Evolutionary conservation across 768 basidiomycete species (phyloP).

Genomic region (Clathrus columnatus): DNA sequence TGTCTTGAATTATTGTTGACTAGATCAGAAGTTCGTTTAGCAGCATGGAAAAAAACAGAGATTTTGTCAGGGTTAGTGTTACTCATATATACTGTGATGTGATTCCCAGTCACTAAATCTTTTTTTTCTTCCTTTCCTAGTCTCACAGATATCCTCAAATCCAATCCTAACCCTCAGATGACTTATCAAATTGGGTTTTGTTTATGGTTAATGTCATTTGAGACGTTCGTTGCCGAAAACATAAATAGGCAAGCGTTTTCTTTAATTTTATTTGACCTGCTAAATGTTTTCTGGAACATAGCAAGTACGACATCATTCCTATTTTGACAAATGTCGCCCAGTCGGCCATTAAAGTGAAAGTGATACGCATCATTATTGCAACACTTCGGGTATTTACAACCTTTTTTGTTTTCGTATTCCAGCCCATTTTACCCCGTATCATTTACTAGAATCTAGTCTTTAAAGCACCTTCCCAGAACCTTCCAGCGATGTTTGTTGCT

Average conservation of each 20-base stretch:
- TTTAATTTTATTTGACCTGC: neutral
- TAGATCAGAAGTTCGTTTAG: conserved; percentile 68
- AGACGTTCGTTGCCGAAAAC: conserved; percentile 72
- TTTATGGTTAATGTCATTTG: conserved; percentile 91
- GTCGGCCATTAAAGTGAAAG: conserved; percentile 91
- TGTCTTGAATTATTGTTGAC: conserved; percentile 80
- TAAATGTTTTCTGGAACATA: conserved; percentile 25
- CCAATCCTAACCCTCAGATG: conserved; percentile 84
- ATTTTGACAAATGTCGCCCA: conserved; percentile 78
- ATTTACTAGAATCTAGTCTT: conserved; percentile 69
- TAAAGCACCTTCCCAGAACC: conserved; percentile 79
- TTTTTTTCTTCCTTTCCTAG: conserved; percentile 28
- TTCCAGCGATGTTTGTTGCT: conserved; percentile 87
- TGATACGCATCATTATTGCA: conserved; percentile 86
- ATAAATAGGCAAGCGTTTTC: conserved; percentile 73
- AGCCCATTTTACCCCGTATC: conserved; percentile 1
- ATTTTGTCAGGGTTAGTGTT: conserved; percentile 56
- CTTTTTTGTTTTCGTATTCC: neutral
- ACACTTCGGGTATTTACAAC: conserved; percentile 81
- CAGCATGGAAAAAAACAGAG: conserved; percentile 68
- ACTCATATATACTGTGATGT: neutral
- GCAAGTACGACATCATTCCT: conserved; percentile 86
- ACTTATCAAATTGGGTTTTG: conserved; percentile 91
- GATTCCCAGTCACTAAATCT: neutral
- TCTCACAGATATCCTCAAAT: conserved; percentile 73